Percentiles rank a stretch among this genome's conserved stretches.
Conservation (phyloP, 208 protist genomes). For the Acanthamoeba royreba region DNA sequence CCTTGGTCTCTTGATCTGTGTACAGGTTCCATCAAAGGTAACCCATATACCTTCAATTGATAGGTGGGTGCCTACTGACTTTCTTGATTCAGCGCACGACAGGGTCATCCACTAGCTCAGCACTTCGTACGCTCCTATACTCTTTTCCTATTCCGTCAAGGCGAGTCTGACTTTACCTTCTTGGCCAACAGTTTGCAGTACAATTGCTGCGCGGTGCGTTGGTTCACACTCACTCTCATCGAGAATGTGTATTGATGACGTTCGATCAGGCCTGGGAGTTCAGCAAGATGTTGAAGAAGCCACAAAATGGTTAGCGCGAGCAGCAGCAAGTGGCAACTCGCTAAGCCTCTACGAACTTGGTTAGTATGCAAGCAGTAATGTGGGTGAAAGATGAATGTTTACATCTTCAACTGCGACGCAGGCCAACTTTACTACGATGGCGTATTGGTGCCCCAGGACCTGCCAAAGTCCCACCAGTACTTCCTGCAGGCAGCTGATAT, state of each 20-base stretch:
- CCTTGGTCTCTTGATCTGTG: too few species aligned
- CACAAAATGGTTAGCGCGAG: background rate
- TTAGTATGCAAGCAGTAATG: too few species aligned
- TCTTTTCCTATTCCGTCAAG: background rate
- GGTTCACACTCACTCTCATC: background rate
- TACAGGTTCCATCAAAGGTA: background rate
- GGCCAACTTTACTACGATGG: conserved; percentile 23
- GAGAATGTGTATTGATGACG: background rate
- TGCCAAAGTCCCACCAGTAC: background rate
- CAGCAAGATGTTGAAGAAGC: background rate
- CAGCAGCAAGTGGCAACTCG: background rate
- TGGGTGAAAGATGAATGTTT: too few species aligned
- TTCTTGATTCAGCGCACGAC: background rate
- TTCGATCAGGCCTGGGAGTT: background rate
- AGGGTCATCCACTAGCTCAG: background rate
- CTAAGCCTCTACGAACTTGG: conserved; percentile 14
- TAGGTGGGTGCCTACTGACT: too few species aligned
- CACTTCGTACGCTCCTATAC: background rate
- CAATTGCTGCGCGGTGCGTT: background rate
- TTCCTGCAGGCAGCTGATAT: background rate
- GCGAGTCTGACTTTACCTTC: background rate
- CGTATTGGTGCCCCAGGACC: background rate
- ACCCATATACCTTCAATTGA: background rate
- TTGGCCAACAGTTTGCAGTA: background rate
- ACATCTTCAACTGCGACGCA: background rate